Percentiles rank a stretch among this genome's conserved stretches.
phyloP scores from a whole-genome alignment of 2,329 filamentous ascomycete species.

The Fusarium sp. region DNA sequence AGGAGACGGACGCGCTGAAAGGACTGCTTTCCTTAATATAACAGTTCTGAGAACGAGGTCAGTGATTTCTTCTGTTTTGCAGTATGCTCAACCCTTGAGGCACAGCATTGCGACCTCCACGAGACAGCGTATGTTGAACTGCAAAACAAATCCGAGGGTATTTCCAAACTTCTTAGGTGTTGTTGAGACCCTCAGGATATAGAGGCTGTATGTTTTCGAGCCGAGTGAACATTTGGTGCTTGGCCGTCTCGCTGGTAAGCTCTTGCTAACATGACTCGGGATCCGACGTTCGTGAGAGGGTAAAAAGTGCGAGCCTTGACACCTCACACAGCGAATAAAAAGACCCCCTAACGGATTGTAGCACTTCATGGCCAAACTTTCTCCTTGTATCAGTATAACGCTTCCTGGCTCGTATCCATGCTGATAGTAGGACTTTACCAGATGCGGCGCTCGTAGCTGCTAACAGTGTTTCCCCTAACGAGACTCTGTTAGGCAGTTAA shows the following conservation, averaged over 20 bases:
- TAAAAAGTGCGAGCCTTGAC: not conserved
- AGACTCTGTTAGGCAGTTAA: not conserved
- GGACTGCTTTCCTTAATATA: not conserved
- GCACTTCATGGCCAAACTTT: not conserved
- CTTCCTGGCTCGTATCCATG: not conserved
- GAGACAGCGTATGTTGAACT: not conserved
- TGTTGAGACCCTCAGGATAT: not conserved
- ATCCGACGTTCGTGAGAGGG: not conserved
- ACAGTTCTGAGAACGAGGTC: not conserved
- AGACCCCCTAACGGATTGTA: not conserved
- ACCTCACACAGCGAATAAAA: not conserved
- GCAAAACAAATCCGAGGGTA: not conserved
- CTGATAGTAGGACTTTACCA: not conserved
- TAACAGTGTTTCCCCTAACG: not conserved
- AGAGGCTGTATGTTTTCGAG: not conserved
- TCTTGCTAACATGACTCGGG: conserved; percentile 1
- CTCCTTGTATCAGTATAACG: not conserved
- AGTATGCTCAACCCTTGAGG: not conserved
- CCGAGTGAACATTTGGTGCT: not conserved
- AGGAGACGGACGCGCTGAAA: not conserved
- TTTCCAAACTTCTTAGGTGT: not conserved
- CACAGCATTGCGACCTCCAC: not conserved
- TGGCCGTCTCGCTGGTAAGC: not conserved
- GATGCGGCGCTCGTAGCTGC: not conserved
- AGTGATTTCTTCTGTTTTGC: not conserved